Base-by-base conservation (phyloP, 2,329 filamentous ascomycete species). In the Arthroderma sp. region DNA sequence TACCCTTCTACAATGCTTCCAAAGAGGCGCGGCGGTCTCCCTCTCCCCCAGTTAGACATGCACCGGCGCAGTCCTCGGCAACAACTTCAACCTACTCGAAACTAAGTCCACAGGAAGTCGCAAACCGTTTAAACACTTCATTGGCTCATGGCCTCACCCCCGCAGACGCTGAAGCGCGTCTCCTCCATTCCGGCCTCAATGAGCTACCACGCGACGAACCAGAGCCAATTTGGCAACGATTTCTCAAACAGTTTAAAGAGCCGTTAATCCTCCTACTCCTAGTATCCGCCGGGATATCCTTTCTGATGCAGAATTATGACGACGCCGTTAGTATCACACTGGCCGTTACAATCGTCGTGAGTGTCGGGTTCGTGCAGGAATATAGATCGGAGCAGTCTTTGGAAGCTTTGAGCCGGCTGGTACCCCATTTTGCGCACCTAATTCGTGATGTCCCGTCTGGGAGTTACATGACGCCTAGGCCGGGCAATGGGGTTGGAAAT, bases 381-480 rank as follows among this genome's bases (percentile, higher is more conserved):
- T 98, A 98, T 63, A 76, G 91, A 48, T 96, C 91, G 5, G 91
- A 98, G 62, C 93, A 98, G 65, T 96, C 89, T 2, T 79, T 98
- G 53, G 91, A 98, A 64, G 91, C 91, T 15, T 70, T 98, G 54
- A 95, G 84, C 58, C 86, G 91, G 56, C 70, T 98, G 28, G 89
- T 98, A 0, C 93, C 91, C 29, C 93, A 96, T 61, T 86, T 88
- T 61, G 91, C 93, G 29, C 88, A 98, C 66, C 72, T 96, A n/a
- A 86, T 98, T 48, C 81, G 93, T 50, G 72, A 74, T 42, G 48
- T 63, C 6, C 58, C 61, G 28, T 47, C 56, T 6, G 53, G 54
- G 38, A 54, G 53, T 28, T 53, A 56, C n/a, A 52, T 48, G 29
- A 48, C 51, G 10, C 47, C 54, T 5, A 22, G 15, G 15, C 15